These are phyloP conservation scores for Linnemannia exigua DNA, from an alignment of 192 early-diverging fungal genomes.

Conservation along the genomic window DNA sequence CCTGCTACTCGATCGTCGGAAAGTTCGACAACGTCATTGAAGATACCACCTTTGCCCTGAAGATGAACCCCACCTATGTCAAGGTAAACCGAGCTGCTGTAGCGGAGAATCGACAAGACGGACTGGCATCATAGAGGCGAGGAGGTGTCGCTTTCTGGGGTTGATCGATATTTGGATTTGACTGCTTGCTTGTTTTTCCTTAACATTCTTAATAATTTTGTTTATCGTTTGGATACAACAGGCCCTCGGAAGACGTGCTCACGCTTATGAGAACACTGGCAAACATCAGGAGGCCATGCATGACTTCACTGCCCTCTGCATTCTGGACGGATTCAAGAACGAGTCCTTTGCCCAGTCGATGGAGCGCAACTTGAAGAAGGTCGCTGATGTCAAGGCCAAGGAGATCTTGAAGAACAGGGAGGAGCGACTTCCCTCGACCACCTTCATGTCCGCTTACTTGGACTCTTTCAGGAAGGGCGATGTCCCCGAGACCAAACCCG, in stretches of 20 bases:
- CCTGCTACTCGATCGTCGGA: slow-evolving; percentile 86
- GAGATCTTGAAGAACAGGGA: slow-evolving; percentile 75
- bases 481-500: slow-evolving; percentile 37
- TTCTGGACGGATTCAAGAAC: slow-evolving; percentile 96
- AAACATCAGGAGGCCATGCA: slow-evolving; percentile 67
- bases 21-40: slow-evolving; percentile 82
- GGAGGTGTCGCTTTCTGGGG: background rate
- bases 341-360: slow-evolving; percentile 80
- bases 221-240: background rate
- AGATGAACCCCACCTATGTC: slow-evolving; percentile 88
- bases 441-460: slow-evolving; percentile 94
- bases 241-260: slow-evolving; percentile 68
- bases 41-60: slow-evolving; percentile 88
- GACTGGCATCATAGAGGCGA: background rate
- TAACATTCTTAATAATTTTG: slow-evolving; percentile 12
- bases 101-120: background rate
- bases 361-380: slow-evolving; percentile 90
- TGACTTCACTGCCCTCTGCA: slow-evolving; percentile 93
- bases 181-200: slow-evolving; percentile 1
- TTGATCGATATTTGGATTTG: background rate
- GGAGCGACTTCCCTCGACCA: slow-evolving; percentile 87
- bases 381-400: slow-evolving; percentile 82
- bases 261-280: slow-evolving; percentile 68
- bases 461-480: slow-evolving; percentile 81
- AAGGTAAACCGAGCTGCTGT: slow-evolving; percentile 70